A percentile compares a stretch with the other conserved stretches of the same genome.
These are phyloP conservation scores for Prunus mume DNA, from an alignment of 306 rosid genomes.

Conservation along the genomic window DNA sequence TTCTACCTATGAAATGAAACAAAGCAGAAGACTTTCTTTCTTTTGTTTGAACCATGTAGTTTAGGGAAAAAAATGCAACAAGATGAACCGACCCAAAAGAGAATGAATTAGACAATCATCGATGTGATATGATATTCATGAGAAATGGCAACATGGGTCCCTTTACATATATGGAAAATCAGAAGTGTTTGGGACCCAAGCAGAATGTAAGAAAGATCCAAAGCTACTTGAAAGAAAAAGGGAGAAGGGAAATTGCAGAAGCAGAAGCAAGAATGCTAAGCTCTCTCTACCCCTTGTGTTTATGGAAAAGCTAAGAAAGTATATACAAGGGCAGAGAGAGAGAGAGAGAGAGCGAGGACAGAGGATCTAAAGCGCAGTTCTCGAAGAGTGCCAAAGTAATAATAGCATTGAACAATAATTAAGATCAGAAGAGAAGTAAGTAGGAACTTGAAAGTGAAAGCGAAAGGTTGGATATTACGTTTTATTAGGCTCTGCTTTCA, in stretches of 20 bases:
- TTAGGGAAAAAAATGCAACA: neutral
- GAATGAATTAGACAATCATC: conserved; percentile 19
- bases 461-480: conserved; percentile 37
- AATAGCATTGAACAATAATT: conserved; percentile 42
- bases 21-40: too few species aligned
- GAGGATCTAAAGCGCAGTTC: conserved; percentile 46
- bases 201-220: conserved; percentile 34
- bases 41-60: too few species aligned
- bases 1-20: neutral
- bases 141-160: conserved; percentile 27
- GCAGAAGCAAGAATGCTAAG: conserved; percentile 35
- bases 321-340: conserved; percentile 7
- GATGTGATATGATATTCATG: conserved; percentile 16
- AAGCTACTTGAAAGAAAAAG: conserved; percentile 26
- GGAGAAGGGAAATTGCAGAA: conserved; percentile 7
- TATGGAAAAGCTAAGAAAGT: conserved; percentile 60
- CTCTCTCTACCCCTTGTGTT: conserved; percentile 28
- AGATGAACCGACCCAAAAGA: conserved; percentile 15
- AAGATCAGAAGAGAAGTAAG: conserved; percentile 38
- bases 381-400: conserved; percentile 54
- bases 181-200: conserved; percentile 24
- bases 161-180: conserved; percentile 13
- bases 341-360: conserved; percentile 7
- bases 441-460: conserved; percentile 45
- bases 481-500: conserved; percentile 11